Evolutionary conservation across 1,139 yeast species (phyloP), one percentile per base, ranked within the genome.

Genomic region (Lodderomyces elongisporus): DNA sequence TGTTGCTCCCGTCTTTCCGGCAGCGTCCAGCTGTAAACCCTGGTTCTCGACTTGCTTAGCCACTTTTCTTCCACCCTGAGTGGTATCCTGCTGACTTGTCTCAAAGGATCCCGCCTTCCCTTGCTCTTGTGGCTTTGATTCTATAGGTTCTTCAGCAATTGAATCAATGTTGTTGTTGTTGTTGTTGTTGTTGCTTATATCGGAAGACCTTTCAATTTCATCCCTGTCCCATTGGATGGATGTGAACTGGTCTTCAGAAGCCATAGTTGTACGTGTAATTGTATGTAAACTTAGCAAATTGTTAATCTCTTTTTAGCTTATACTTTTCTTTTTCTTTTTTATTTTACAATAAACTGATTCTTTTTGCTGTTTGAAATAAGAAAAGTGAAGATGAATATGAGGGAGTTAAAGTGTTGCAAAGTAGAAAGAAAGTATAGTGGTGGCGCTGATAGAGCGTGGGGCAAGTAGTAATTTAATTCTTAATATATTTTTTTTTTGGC

Each of bases 191-290:
- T 7, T 20, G 22, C 22, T 20, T 7, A 10, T 20, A 10, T 20
- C 15, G 4, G 9, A 9, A 6, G 21, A 17, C 13, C 42, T 32
- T 23, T 46, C 49, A 13, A 54, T 49, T 8, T 69, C 76, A 15
- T 61, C 75, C 40, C 75, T 60, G 46, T 74, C 79, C 77, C 77
- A 74, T 47, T 70, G 77, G 33, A 74, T 69, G 27, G 79, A 74
- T 2, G 78, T 71, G 51, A 74, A 74, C 47, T 73, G 74, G 42
- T 73, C 79, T 35, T 67, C 73, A 13, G 60, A 44, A 41, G 51
- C 56, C 56, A 57, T 57, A 17, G 7, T 33, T 16, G 13, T 10
- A 20, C 22, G n/a, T n/a, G n/a, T n/a, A n/a, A n/a, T n/a, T n/a
- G n/a, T n/a, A n/a, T n/a, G n/a, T n/a, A n/a, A n/a, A n/a, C n/a